Evolutionary conservation across 2,329 filamentous ascomycete species (phyloP).

Genomic region (Colletotrichum theobromicola): DNA sequence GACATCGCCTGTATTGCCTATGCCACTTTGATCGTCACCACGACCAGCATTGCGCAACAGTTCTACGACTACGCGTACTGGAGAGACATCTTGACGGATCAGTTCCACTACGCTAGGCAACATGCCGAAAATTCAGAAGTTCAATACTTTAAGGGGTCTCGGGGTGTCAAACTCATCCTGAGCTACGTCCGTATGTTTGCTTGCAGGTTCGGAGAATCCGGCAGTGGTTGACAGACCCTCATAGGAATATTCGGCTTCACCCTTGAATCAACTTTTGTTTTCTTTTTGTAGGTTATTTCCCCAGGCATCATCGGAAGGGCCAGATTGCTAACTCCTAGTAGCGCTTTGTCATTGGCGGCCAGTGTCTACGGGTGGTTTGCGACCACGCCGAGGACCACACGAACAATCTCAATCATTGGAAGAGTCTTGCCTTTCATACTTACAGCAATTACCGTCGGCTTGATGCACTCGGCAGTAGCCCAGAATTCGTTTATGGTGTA

Average conservation of each 20-base stretch:
- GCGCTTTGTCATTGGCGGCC: constrained; percentile 13
- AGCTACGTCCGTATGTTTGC: constrained; percentile 8
- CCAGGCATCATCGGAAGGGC: not conserved
- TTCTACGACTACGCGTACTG: constrained; percentile 13
- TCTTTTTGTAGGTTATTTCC: constrained; percentile 3
- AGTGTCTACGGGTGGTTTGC: constrained; percentile 21
- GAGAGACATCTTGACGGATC: constrained; percentile 10
- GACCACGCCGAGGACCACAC: constrained; percentile 5
- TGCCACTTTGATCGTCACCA: constrained; percentile 5
- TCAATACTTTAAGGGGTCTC: constrained; percentile 9
- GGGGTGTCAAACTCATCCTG: constrained; percentile 12
- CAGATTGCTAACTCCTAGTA: not conserved
- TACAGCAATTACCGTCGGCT: not conserved
- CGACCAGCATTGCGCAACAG: constrained; percentile 9
- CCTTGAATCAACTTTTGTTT: constrained; percentile 12
- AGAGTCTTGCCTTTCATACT: not conserved
- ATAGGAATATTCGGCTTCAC: constrained; percentile 11
- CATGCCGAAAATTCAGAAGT: constrained; percentile 13
- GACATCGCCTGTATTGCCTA: constrained; percentile 17
- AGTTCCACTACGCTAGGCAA: constrained; percentile 12
- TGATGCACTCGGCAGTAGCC: not conserved
- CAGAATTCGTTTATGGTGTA: not conserved
- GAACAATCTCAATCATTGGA: constrained; percentile 10
- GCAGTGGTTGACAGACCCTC: not conserved
- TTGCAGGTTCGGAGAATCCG: too few relatives aligned